Conservation (phyloP, 768 basidiomycete genomes). For the Rhizopogon sp. region DNA sequence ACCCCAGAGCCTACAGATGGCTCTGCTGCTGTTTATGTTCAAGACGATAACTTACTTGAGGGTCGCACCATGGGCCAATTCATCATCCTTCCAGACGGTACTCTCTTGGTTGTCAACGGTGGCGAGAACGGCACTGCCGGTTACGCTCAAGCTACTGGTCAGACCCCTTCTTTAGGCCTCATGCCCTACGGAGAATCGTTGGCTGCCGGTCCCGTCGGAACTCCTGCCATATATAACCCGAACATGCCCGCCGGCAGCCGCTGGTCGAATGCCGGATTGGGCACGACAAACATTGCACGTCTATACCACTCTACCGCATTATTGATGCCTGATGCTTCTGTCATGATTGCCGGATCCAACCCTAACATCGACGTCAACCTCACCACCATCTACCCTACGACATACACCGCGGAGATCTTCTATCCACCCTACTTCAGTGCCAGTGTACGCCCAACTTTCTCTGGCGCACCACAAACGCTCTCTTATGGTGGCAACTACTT, state of each 20-base stretch:
- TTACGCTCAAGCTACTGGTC: conserved; percentile 56
- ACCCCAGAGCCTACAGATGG: conserved; percentile 80
- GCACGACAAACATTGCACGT: conserved; percentile 61
- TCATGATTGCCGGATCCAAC: conserved; percentile 89
- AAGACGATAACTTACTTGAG: conserved; percentile 73
- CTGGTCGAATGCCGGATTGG: conserved; percentile 67
- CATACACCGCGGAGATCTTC: conserved; percentile 82
- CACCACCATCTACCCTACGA: conserved; percentile 62
- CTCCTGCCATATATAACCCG: conserved; percentile 83
- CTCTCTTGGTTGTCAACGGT: conserved; percentile 79
- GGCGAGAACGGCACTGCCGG: conserved; percentile 86
- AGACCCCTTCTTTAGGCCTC: conserved; percentile 32
- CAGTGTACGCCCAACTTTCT: conserved; percentile 59
- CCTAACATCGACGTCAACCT: conserved; percentile 82
- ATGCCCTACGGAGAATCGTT: conserved; percentile 75
- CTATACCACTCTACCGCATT: conserved; percentile 91
- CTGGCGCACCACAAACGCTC: conserved; percentile 67
- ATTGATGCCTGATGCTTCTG: conserved; percentile 82
- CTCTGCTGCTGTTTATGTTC: conserved; percentile 49
- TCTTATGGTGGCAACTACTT: conserved; percentile 82
- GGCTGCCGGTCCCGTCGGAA: conserved; percentile 73
- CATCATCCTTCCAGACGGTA: conserved; percentile 75
- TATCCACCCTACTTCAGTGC: conserved; percentile 87
- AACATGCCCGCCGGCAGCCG: conserved; percentile 62
- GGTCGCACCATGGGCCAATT: conserved; percentile 91